Evolutionary conservation across 2,329 filamentous ascomycete species (phyloP).

Genomic region (Apiospora hydei): DNA sequence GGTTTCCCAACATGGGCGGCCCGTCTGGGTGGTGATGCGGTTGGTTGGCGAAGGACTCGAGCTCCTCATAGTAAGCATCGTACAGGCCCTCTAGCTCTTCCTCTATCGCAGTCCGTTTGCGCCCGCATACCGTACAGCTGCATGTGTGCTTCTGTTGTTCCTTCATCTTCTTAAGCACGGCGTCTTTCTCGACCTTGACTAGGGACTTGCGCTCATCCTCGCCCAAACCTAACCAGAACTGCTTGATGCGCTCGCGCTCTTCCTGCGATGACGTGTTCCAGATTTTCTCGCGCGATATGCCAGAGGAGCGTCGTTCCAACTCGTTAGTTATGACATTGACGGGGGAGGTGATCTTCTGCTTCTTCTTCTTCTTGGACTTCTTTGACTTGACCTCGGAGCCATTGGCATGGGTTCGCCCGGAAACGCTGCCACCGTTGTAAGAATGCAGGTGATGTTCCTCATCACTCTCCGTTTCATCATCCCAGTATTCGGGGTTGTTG

Average conservation of each 20-base stretch:
- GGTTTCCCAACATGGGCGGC: conserved; percentile 72
- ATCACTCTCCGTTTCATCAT: conserved; percentile 63
- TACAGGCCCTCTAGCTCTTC: conserved; percentile 97
- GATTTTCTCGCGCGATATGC: conserved; percentile 81
- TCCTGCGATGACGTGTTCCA: conserved; percentile 97
- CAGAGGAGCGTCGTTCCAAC: conserved; percentile 39
- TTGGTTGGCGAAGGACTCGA: conserved; percentile 95
- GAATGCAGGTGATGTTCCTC: conserved; percentile 55
- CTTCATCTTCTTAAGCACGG: conserved; percentile 98
- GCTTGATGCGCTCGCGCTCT: conserved; percentile 95
- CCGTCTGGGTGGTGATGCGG: conserved; percentile 71
- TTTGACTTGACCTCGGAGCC: conserved; percentile 54
- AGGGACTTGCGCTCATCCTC: conserved; percentile 95
- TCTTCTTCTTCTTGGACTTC: conserved; percentile 77
- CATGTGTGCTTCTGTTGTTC: conserved; percentile 99
- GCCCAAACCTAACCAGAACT: conserved; percentile 94
- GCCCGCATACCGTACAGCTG: conserved; percentile 95
- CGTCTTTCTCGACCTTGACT: conserved; percentile 98
- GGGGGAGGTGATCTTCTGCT: conserved; percentile 50
- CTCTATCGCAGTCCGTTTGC: conserved; percentile 96
- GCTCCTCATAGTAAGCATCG: conserved; percentile 97
- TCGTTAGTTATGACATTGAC: conserved; percentile 33
- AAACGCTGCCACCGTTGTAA: conserved; percentile 45
- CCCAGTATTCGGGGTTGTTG: conserved; percentile 53
- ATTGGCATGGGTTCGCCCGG: conserved; percentile 48